A percentile compares a stretch with the other conserved stretches of the same genome.
phyloP scores from a whole-genome alignment of 1,284 basidiomycete species.

The Chondrostereum purpureum region DNA sequence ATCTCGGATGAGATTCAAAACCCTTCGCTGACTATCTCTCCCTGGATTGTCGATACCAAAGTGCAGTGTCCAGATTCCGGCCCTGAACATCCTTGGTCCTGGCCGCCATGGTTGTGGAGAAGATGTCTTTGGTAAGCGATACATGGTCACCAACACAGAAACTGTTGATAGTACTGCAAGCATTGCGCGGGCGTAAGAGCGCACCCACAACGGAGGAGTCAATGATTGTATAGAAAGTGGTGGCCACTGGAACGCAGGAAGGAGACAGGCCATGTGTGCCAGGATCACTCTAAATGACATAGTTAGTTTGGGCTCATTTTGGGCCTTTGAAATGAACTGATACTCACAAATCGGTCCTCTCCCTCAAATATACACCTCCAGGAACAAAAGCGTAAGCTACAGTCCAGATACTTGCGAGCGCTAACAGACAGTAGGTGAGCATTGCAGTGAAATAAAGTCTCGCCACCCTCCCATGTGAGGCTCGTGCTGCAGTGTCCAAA shows the following conservation, averaged over 20 bases:
- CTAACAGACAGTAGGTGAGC: slow-evolving; percentile 59
- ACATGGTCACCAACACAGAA: slow-evolving; percentile 48
- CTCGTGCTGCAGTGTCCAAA: slow-evolving; percentile 34
- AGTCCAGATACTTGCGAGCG: slow-evolving; percentile 72
- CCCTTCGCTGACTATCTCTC: slow-evolving; percentile 76
- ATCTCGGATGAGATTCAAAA: slow-evolving; percentile 72
- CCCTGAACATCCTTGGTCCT: slow-evolving; percentile 68
- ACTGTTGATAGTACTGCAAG: slow-evolving; percentile 40
- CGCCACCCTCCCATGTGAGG: slow-evolving; percentile 27
- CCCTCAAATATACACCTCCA: slow-evolving; percentile 72
- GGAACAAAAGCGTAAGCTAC: slow-evolving; percentile 95
- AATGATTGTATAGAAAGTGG: slow-evolving; percentile 3
- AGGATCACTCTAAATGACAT: slow-evolving; percentile 40
- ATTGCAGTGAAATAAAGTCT: slow-evolving; percentile 52
- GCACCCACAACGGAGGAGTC: slow-evolving; percentile 12
- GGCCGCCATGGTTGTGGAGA: slow-evolving; percentile 57
- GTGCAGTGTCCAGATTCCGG: slow-evolving; percentile 92
- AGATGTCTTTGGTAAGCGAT: slow-evolving; percentile 38
- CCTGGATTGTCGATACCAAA: slow-evolving; percentile 84
- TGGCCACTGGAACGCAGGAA: slow-evolving; percentile 40
- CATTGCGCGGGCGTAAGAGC: slow-evolving; percentile 21
- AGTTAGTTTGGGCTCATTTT: no score
- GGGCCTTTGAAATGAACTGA: slow-evolving; percentile 1
- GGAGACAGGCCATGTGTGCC: slow-evolving; percentile 43
- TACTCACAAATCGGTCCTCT: slow-evolving; percentile 69